Conservation (phyloP, 257 asterid species). For the Lithospermum erythrorhizon region DNA sequence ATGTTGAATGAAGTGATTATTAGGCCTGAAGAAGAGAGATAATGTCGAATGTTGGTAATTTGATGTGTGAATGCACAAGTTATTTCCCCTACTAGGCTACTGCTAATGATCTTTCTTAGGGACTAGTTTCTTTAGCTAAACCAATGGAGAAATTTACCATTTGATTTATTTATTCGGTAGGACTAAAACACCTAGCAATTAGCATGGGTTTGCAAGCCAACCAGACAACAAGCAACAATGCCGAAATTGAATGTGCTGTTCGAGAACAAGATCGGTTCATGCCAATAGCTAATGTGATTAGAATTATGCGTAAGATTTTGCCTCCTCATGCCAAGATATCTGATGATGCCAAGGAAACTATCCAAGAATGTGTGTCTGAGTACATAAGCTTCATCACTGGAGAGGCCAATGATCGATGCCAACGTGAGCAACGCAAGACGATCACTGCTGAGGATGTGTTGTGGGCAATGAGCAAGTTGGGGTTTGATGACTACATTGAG, state of each 20-base stretch:
- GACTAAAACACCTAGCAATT: too few species aligned
- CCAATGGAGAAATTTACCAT: too few species aligned
- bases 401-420: conserved; percentile 93
- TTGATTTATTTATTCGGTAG: too few species aligned
- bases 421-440: conserved; percentile 89
- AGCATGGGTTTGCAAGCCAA: conserved; percentile 34
- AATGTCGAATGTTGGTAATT: too few species aligned
- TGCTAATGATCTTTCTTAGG: too few species aligned
- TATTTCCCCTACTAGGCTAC: too few species aligned
- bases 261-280: conserved; percentile 96
- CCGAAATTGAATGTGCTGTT: conserved; percentile 45
- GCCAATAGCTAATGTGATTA: conserved; percentile 90
- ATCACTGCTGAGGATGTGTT: conserved; percentile 85
- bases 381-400: conserved; percentile 89
- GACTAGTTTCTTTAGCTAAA: too few species aligned
- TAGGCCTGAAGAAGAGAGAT: too few species aligned
- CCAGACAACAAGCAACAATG: conserved; percentile 7
- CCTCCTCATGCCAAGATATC: conserved; percentile 88
- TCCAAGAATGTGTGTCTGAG: conserved; percentile 91
- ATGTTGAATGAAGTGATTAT: too few species aligned
- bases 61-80: too few species aligned
- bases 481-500: conserved; percentile 79
- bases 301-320: conserved; percentile 81
- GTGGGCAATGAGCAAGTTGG: conserved; percentile 97
- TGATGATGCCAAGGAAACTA: conserved; percentile 89